These are phyloP conservation scores for Nigrospora osmanthi DNA, from an alignment of 2,329 filamentous ascomycete genomes.

Conservation along the genomic window DNA sequence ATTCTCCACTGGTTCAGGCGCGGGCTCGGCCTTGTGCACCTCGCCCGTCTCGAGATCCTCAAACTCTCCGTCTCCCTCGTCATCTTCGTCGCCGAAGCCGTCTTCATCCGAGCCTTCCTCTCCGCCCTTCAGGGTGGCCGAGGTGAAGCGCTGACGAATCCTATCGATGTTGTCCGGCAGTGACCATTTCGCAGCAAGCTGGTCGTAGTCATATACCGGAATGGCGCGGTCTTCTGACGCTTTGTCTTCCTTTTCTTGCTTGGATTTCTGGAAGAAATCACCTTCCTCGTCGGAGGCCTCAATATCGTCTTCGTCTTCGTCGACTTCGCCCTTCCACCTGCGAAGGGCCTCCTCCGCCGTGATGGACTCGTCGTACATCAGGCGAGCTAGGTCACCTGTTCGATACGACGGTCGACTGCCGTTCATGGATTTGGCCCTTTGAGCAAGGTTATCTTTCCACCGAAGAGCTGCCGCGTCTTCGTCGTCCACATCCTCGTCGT, in stretches of 20 bases:
- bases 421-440: constrained; percentile 66
- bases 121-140: constrained; percentile 51
- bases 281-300: constrained; percentile 50
- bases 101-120: constrained; percentile 48
- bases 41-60: constrained; percentile 80
- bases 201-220: constrained; percentile 71
- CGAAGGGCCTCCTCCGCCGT: constrained; percentile 67
- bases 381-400: constrained; percentile 71
- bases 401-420: constrained; percentile 65
- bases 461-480: constrained; percentile 66
- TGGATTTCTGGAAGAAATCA: constrained; percentile 57
- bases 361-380: constrained; percentile 82
- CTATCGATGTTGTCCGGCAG: constrained; percentile 68
- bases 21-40: constrained; percentile 37
- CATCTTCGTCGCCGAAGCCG: constrained; percentile 45
- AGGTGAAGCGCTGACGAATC: constrained; percentile 69
- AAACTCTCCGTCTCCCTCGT: constrained; percentile 73
- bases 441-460: constrained; percentile 85
- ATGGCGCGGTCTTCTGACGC: constrained; percentile 71
- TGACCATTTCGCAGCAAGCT: constrained; percentile 79
- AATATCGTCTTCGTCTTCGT: constrained; percentile 48
- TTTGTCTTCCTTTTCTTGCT: constrained; percentile 58
- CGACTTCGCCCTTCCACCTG: constrained; percentile 68
- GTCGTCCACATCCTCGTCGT: constrained; percentile 25
- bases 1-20: constrained; percentile 34